A percentile compares a stretch with the other conserved stretches of the same genome.
phyloP scores from a whole-genome alignment of 1,284 basidiomycete species.

The Coriolopsis trogii region DNA sequence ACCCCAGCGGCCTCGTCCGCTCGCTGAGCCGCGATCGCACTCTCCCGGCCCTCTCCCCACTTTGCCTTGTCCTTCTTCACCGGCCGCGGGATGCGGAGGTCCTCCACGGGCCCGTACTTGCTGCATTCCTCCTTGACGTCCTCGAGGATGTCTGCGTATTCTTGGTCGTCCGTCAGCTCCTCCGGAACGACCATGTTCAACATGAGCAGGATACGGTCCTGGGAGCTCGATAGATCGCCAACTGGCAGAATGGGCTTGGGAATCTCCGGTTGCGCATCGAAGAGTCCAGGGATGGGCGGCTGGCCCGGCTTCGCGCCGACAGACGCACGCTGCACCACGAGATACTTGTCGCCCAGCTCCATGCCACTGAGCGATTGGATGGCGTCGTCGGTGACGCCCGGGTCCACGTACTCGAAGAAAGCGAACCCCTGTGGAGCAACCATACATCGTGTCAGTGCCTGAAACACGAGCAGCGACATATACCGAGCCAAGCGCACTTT shows the following conservation, averaged over 20 bases:
- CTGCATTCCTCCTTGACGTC: conserved; percentile 94
- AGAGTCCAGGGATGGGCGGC: conserved; percentile 58
- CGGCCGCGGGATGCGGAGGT: conserved; percentile 88
- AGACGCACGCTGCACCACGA: conserved; percentile 97
- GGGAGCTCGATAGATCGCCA: conserved; percentile 58
- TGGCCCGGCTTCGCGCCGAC: conserved; percentile 82
- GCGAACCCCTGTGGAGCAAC: conserved; percentile 81
- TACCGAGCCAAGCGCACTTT: conserved; percentile 57
- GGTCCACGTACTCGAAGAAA: conserved; percentile 97
- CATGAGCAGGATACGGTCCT: conserved; percentile 85
- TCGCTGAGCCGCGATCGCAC: conserved; percentile 66
- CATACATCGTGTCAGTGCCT: conserved; percentile 8
- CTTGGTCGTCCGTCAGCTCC: conserved; percentile 88
- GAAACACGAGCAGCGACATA: background rate
- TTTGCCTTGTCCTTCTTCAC: conserved; percentile 83
- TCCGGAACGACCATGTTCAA: conserved; percentile 99
- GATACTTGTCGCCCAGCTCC: conserved; percentile 95
- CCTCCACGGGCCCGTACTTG: conserved; percentile 82
- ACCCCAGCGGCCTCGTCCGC: conserved; percentile 89
- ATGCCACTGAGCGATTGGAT: conserved; percentile 97
- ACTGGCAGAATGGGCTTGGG: conserved; percentile 85
- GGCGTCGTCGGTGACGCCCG: conserved; percentile 89
- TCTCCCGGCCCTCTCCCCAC: conserved; percentile 74
- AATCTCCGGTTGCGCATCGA: conserved; percentile 75
- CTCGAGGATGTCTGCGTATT: conserved; percentile 93